Evolutionary conservation across 257 asterid genomes (phyloP), one percentile per base, ranked within the genome.

Genomic region (Gardenia jasminoides): DNA sequence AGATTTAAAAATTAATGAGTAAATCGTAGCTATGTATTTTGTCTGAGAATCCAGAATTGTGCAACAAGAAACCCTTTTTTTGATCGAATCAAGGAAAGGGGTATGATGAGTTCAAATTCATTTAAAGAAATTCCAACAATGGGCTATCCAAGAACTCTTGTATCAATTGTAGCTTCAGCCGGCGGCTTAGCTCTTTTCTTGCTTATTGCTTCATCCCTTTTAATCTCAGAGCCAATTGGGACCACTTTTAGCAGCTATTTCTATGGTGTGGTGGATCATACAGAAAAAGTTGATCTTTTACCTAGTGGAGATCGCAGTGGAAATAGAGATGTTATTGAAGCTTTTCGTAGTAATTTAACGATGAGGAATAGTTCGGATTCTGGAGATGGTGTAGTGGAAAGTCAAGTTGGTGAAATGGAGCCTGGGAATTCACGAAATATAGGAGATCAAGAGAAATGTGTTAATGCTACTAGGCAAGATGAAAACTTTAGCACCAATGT

Each of bases 161-260:
- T 85, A 15, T 85, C 97, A 7, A 89, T 89, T 44, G 79, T 88
- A 70, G 92, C 90, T 80, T 88, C 87, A 54, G 88, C 85, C 43
- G 97, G 96, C 59, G 93, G 91, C 48, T 87, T 94, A 74, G 93
- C 97, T 50, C 31, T 89, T 72, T 90, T 92, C 81, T 82, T 94
- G 75, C 69, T 92, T 79, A 86, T 94, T 76, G 94, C 93, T 79
- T 94, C 97, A 17, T 86, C 97, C 30, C 41, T 88, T 76, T 83
- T 94, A 85, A 88, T 92, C 50, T 85, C 94, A 0, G 91, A 86
- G 41, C 97, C 97, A 44, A 70, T 89, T 70, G 97, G 92, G 48
- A 64, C 88, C 5, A 84, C 93, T 0, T 82, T 90, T 78, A 88
- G 85, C 68, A 88, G 89, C 66, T 88, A 90, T 76, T 85, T 91